Conservation (phyloP, 495 filamentous ascomycete species). For the Neurospora sublineolata region DNA sequence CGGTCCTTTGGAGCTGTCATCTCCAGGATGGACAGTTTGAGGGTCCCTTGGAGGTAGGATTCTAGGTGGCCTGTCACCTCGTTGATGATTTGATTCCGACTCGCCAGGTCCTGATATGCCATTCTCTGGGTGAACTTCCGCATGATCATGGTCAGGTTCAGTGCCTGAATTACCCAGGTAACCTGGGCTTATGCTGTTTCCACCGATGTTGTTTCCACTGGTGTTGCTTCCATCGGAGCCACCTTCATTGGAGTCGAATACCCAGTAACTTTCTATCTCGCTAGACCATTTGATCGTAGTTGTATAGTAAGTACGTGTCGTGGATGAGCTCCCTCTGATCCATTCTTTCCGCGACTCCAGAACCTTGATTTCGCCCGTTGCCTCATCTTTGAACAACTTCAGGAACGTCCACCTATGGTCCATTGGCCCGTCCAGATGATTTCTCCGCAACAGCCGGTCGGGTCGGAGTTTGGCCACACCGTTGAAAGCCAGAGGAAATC, state of each 20-base stretch:
- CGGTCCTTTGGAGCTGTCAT: conserved; percentile 27
- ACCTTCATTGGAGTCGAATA: neutral
- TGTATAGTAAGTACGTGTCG: conserved; percentile 58
- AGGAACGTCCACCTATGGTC: conserved; percentile 68
- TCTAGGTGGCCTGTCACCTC: neutral
- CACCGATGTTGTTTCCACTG: neutral
- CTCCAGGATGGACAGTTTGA: conserved; percentile 19
- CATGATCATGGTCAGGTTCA: neutral
- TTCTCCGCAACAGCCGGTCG: conserved; percentile 49
- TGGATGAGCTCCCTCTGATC: conserved; percentile 45
- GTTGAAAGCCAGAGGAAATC: conserved; percentile 38
- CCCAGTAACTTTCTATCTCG: neutral
- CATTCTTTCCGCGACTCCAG: conserved; percentile 65
- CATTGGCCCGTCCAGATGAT: conserved; percentile 62
- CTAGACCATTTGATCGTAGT: conserved; percentile 35
- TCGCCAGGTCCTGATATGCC: neutral
- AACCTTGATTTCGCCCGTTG: conserved; percentile 46
- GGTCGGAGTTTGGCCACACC: conserved; percentile 22
- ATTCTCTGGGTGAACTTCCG: neutral
- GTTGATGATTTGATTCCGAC: conserved; percentile 1
- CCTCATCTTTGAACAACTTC: conserved; percentile 51
- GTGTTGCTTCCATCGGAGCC: neutral
- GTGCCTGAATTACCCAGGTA: neutral
- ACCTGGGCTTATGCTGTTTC: neutral
- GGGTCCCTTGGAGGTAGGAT: conserved; percentile 5